phyloP scores from a whole-genome alignment of 2,329 filamentous ascomycete species.

The Sporothrix globosa region DNA sequence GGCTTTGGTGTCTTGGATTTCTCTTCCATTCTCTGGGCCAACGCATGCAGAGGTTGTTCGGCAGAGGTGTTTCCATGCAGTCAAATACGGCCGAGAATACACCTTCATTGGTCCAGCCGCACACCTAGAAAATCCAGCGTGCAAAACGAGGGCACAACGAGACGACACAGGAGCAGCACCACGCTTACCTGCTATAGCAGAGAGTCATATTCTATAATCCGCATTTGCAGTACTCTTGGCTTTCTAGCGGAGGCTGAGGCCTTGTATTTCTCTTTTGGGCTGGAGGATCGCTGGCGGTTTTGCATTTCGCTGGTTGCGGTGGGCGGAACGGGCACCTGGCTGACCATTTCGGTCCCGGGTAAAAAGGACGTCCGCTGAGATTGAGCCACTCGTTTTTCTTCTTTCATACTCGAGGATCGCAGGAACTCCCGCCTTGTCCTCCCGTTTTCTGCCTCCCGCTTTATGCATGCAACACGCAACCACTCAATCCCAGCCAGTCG shows the following conservation, averaged over 20 bases:
- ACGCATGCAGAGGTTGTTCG: neutral
- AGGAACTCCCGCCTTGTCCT: neutral
- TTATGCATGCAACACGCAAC: slow-evolving; percentile 19
- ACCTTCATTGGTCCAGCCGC: neutral
- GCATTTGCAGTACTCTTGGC: neutral
- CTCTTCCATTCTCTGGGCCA: neutral
- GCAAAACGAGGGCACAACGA: neutral
- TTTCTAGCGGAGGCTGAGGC: neutral
- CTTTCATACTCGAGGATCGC: neutral
- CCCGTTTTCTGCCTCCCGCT: neutral
- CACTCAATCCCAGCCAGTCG: slow-evolving; percentile 15
- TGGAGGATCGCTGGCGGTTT: neutral
- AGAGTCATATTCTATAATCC: neutral
- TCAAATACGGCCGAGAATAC: neutral
- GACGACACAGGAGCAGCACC: neutral
- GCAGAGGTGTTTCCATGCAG: neutral
- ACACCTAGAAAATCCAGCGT: neutral
- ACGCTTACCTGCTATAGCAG: neutral
- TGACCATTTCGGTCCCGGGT: slow-evolving; percentile 25
- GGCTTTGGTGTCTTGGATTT: neutral
- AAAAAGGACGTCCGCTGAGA: neutral
- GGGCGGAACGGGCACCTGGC: slow-evolving; percentile 11
- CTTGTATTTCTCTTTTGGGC: neutral
- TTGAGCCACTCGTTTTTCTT: neutral
- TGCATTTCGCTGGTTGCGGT: neutral